Evolutionary conservation across 352 stramenopile species (phyloP).

Genomic region (Thalassiosira pacifica): DNA sequence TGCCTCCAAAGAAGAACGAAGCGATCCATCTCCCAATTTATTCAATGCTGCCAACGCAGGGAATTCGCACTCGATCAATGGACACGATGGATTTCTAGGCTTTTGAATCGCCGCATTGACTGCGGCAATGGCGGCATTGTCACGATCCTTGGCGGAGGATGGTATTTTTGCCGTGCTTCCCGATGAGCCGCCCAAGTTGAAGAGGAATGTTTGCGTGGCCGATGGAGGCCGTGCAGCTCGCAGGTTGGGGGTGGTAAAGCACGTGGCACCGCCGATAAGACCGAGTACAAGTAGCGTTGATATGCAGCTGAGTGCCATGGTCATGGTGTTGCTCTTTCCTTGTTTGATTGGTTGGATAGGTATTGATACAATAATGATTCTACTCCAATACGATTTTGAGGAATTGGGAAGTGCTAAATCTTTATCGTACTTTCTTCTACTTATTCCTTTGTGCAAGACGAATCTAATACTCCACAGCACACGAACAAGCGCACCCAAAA

Average conservation of each 20-base stretch:
- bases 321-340: too few relatives aligned
- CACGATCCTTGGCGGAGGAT: slow-evolving; percentile 30
- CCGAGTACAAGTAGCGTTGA: not conserved
- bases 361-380: too few relatives aligned
- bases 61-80: slow-evolving; percentile 83
- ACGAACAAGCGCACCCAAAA: too few relatives aligned
- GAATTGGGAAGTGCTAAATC: too few relatives aligned
- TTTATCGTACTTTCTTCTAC: too few relatives aligned
- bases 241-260: not conserved
- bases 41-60: slow-evolving; percentile 71
- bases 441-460: too few relatives aligned
- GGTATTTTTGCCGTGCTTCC: slow-evolving; percentile 33
- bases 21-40: slow-evolving; percentile 79
- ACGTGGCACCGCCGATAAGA: not conserved
- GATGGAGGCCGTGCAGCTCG: not conserved
- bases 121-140: slow-evolving; percentile 67
- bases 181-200: slow-evolving; percentile 16
- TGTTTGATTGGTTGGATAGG: too few relatives aligned
- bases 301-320: slow-evolving; percentile 2
- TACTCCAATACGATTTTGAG: too few relatives aligned
- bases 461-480: too few relatives aligned
- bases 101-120: slow-evolving; percentile 70
- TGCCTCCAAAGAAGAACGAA: slow-evolving; percentile 74
- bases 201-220: slow-evolving; percentile 34
- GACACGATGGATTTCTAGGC: slow-evolving; percentile 53